Conservation (phyloP, 169 alveolate genomes). For the Cardiosporidium cionae region DNA sequence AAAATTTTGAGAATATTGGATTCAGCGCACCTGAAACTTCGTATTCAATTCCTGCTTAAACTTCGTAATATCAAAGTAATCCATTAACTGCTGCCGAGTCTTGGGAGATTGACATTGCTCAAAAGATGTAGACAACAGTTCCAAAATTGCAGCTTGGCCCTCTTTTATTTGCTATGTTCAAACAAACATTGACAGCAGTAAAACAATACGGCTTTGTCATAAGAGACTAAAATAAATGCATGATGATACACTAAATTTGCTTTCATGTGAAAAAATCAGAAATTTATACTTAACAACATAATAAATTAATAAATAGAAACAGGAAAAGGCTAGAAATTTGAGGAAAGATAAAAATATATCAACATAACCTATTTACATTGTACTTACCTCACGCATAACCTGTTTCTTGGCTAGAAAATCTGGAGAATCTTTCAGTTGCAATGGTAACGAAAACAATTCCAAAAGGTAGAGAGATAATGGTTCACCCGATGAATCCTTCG, state of each 20-base stretch:
- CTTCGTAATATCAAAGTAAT: slow-evolving; percentile 36
- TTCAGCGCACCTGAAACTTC: slow-evolving; percentile 53
- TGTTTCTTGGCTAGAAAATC: slow-evolving; percentile 57
- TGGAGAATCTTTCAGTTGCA: slow-evolving; percentile 63
- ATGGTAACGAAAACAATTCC: slow-evolving; percentile 65
- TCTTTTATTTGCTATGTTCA: slow-evolving; percentile 53
- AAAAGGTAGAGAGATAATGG: slow-evolving; percentile 62
- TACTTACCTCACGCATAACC: too few species aligned
- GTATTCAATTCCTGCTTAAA: slow-evolving; percentile 58
- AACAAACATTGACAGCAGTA: too few species aligned
- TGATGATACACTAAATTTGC: too few species aligned
- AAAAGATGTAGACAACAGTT: slow-evolving; percentile 34
- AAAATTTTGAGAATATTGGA: too few species aligned
- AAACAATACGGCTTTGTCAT: too few species aligned
- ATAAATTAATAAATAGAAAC: too few species aligned
- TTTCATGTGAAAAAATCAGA: too few species aligned
- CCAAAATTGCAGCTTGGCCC: slow-evolving; percentile 51
- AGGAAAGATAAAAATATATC: too few species aligned
- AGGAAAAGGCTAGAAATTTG: too few species aligned
- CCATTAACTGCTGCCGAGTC: slow-evolving; percentile 17
- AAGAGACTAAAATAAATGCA: too few species aligned
- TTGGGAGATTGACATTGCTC: slow-evolving; percentile 11
- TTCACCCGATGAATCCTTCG: slow-evolving; percentile 52
- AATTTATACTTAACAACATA: too few species aligned
- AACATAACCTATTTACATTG: too few species aligned